Base-by-base conservation (phyloP, 1,139 yeast genomes). In the Geotrichum bryndzae region DNA sequence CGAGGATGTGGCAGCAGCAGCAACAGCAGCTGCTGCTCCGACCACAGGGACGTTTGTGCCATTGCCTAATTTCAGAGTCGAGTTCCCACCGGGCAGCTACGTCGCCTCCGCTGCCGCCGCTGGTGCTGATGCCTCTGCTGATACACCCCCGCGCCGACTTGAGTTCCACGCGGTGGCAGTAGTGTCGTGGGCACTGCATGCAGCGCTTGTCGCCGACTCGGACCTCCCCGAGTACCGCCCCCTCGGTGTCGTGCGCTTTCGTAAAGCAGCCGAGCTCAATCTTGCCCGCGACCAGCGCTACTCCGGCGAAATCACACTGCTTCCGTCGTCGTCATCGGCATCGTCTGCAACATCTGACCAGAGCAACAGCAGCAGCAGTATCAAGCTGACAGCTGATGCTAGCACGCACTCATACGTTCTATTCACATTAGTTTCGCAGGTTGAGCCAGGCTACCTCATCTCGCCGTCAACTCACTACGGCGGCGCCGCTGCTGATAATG, bases 151-250 rank as follows among this genome's bases (percentile, higher is more conserved):
- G 4, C 45, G 51, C n/a, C 35, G 23, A 15, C 18, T 54, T 53
- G n/a, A 41, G 48, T 56, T 61, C 27, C 54, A 41, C 22, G 59
- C 64, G 23, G 68, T 86, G 38, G 90, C 88, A 1, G 96, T 90
- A 1, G 78, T 85, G 0, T 88, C 96, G 0, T 86, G 96, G 90
- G 96, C 86, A 0, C 83, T 90, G 66, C 97, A 91, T 73, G 92
- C 97, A 1, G 82, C 92, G 2, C 74, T 91, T 60, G 94, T 91
- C 1, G 94, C 94, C 29, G 90, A 83, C 70, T 85, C 88, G 62
- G 95, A 90, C 67, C 80, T 86, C 1, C 85, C 87, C 0, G 88
- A 86, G 68, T 75, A 87, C 70, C 77, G 91, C 51, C 78, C 79
- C 60, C 78, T 80, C 65, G 97, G 96, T 0, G 68, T 80, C 6